phyloP scores from a whole-genome alignment of 441 rosid species.

The Gossypium schwendimanii region DNA sequence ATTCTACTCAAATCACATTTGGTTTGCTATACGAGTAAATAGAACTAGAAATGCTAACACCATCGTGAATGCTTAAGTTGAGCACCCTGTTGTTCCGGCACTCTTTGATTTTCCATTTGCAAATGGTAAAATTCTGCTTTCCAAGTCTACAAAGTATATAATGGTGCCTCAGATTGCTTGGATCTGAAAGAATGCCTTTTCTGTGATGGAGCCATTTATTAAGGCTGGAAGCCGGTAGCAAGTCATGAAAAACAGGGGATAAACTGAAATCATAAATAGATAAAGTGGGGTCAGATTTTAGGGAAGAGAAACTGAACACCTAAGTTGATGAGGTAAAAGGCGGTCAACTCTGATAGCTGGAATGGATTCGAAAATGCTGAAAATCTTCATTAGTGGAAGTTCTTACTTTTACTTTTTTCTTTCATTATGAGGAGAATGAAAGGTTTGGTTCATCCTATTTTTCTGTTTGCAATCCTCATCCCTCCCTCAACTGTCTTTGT shows the following conservation, averaged over 20 bases:
- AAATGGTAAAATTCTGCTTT: background rate
- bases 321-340: constrained; percentile 2
- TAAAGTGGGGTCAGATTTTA: background rate
- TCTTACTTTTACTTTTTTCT: background rate
- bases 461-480: background rate
- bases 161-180: background rate
- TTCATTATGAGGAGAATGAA: background rate
- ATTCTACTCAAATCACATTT: constrained; percentile 2
- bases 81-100: background rate
- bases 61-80: background rate
- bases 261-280: background rate
- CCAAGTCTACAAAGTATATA: background rate
- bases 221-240: background rate
- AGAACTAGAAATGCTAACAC: background rate
- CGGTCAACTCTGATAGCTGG: background rate
- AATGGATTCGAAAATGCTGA: background rate
- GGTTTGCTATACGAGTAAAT: background rate
- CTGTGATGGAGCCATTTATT: background rate
- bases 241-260: background rate
- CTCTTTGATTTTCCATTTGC: background rate
- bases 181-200: background rate
- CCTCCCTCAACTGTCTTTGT: background rate
- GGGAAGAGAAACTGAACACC: constrained; percentile 7
- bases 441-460: background rate
- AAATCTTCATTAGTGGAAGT: background rate